Conservation (phyloP, 164 flowering plant genomes). For the Saururus chinensis region DNA sequence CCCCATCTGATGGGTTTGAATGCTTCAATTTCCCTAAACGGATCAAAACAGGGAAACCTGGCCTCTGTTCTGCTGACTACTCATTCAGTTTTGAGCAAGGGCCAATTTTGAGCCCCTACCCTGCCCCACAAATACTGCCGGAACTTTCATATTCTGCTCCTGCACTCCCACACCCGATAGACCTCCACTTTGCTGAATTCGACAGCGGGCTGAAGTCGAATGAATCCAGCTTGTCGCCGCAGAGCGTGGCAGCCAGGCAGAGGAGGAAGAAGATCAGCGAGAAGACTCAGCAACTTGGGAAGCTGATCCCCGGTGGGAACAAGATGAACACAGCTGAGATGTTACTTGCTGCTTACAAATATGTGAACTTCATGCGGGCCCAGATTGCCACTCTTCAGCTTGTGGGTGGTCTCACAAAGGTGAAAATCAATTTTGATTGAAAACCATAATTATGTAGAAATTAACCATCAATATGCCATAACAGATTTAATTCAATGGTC, state of each 20-base stretch:
- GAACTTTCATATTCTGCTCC: neutral
- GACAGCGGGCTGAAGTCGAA: conserved; percentile 3
- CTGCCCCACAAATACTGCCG: neutral
- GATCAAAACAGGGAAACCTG: neutral
- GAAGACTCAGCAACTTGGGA: conserved; percentile 83
- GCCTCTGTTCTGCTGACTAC: neutral
- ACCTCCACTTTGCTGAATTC: neutral
- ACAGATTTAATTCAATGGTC: neutral
- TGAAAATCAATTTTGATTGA: neutral
- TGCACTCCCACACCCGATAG: conserved; percentile 1
- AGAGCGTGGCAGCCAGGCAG: conserved; percentile 77
- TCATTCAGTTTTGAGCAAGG: conserved; percentile 3
- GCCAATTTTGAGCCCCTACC: neutral
- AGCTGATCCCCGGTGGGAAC: conserved; percentile 68
- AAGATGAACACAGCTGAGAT: conserved; percentile 89
- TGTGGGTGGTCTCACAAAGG: conserved; percentile 14
- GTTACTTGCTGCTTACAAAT: conserved; percentile 69
- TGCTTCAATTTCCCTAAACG: conserved; percentile 10
- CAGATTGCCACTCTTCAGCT: conserved; percentile 49
- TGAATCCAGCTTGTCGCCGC: conserved; percentile 30
- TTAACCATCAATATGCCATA: too few relatives aligned
- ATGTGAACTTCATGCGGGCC: conserved; percentile 67
- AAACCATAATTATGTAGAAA: neutral
- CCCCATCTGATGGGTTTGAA: conserved; percentile 3
- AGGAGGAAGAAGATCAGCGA: conserved; percentile 81